phyloP scores from a whole-genome alignment of 108 stramenopile genomes.

The Conticribra guillardii region DNA sequence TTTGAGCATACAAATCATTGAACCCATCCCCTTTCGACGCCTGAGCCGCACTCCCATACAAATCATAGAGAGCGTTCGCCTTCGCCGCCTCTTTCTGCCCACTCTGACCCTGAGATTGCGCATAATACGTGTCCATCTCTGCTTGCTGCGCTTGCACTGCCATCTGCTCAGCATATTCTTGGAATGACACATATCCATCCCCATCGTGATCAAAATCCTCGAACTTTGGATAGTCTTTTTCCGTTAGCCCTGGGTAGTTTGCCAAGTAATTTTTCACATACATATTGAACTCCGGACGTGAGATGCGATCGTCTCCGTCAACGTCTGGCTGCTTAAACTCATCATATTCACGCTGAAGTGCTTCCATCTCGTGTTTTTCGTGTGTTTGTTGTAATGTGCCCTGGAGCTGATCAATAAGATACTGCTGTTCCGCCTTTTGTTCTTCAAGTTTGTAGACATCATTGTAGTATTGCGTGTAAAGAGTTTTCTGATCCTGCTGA shows the following conservation, averaged over 20 bases:
- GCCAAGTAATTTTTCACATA: constrained; percentile 94
- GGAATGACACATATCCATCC: constrained; percentile 92
- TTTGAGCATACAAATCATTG: constrained; percentile 55
- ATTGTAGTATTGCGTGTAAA: constrained; percentile 92
- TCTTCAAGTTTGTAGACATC: constrained; percentile 89
- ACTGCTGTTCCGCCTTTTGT: constrained; percentile 77
- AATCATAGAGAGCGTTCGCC: constrained; percentile 46
- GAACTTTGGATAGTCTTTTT: constrained; percentile 94
- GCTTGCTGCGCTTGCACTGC: constrained; percentile 85
- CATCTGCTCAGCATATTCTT: constrained; percentile 93
- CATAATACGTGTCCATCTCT: constrained; percentile 64
- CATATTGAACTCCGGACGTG: constrained; percentile 91
- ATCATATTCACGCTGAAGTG: constrained; percentile 93
- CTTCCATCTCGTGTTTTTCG: constrained; percentile 81
- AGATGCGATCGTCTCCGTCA: constrained; percentile 94
- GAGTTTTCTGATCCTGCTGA: constrained; percentile 86
- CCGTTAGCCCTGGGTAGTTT: constrained; percentile 90
- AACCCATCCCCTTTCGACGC: constrained; percentile 50
- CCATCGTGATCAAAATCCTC: constrained; percentile 95
- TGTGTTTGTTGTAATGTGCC: constrained; percentile 41
- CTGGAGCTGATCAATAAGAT: constrained; percentile 52
- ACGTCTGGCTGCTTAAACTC: constrained; percentile 98
- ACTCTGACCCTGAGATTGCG: constrained; percentile 42
- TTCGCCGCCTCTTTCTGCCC: constrained; percentile 51
- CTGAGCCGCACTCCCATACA: constrained; percentile 45